These are phyloP conservation scores for Candida sonorensis DNA, from an alignment of 805 yeast genomes.

Conservation along the genomic window DNA sequence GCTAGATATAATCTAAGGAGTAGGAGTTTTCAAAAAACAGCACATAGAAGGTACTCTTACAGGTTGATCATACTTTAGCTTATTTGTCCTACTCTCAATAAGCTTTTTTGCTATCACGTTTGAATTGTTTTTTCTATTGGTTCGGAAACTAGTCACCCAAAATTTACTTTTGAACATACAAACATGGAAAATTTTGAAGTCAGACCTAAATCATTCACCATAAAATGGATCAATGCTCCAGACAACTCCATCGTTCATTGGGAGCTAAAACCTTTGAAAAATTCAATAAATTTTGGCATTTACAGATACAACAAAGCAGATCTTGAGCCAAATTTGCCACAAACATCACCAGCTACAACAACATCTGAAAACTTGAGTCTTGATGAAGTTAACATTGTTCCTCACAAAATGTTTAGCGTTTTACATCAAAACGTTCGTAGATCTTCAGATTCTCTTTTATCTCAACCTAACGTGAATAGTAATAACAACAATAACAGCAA, in stretches of 20 bases:
- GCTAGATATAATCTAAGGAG: too few relatives aligned
- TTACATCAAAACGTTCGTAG: conserved; percentile 14
- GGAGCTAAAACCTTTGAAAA: conserved; percentile 75
- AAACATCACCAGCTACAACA: conserved; percentile 6
- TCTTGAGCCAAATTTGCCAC: not conserved
- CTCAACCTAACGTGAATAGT: conserved; percentile 1
- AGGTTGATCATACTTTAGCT: too few relatives aligned
- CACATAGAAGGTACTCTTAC: too few relatives aligned
- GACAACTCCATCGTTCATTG: conserved; percentile 62
- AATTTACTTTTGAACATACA: too few relatives aligned
- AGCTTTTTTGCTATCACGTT: too few relatives aligned
- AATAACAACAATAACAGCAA: too few relatives aligned
- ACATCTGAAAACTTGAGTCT: conserved; percentile 17
- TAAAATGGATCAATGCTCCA: conserved; percentile 84
- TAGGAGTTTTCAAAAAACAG: too few relatives aligned
- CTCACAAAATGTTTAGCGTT: conserved; percentile 21
- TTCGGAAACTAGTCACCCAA: too few relatives aligned
- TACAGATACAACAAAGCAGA: conserved; percentile 23
- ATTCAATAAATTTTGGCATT: conserved; percentile 40
- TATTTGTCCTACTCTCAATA: too few relatives aligned
- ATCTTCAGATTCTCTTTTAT: conserved; percentile 16
- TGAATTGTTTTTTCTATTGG: too few relatives aligned
- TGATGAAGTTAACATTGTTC: conserved; percentile 25
- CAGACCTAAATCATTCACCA: conserved; percentile 80
- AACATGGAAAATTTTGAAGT: conserved; percentile 85